Evolutionary conservation across 352 stramenopile species (phyloP), one percentile per base, ranked within the genome.

Genomic region (Blastocystis sp.): DNA sequence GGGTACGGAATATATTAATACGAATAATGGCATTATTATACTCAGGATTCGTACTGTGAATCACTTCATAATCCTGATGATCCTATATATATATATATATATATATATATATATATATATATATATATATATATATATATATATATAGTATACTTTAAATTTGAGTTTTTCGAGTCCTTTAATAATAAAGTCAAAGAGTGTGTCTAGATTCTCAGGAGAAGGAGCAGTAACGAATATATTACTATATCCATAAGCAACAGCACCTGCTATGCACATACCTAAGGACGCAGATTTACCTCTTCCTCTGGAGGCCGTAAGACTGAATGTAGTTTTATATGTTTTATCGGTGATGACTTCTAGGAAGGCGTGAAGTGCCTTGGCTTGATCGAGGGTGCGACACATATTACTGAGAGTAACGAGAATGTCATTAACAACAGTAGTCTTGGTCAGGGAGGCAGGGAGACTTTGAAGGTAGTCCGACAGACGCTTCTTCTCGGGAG

Each of bases 101-200:
- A 1, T 23, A 4, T 18, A 27, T 43, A 39, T 16, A 13, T 39
- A 39, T 13, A n/a, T 39, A 28, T 7, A 47, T 2, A 4, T 56
- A 4, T 19, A 39, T 16, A 13, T 39, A 39, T 13, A n/a, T 39
- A 28, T 7, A 47, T 2, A 4, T 56, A 4, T 19, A 32, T 32
- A 25, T 4, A 41, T 5, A 19, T 42, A 18, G 13, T 11, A 18
- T 18, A 56, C 46, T 18, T 18, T 73, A 67, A 84, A 91, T 36
- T 84, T 80, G 2, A 92, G 65, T 2, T 77, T 77, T 21, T 83
- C 77, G 33, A 96, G 80, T 18, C 88, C 91, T 68, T 90, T 86
- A 52, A 94, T 82, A 10, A 94, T 68, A 67, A 98, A 98, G 57
- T 96, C 87, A 71, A 98, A 97, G 0, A 96, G 84, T 1, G 87